These are phyloP conservation scores for Epichloe elymi DNA, from an alignment of 2,329 filamentous ascomycete species.

Conservation along the genomic window DNA sequence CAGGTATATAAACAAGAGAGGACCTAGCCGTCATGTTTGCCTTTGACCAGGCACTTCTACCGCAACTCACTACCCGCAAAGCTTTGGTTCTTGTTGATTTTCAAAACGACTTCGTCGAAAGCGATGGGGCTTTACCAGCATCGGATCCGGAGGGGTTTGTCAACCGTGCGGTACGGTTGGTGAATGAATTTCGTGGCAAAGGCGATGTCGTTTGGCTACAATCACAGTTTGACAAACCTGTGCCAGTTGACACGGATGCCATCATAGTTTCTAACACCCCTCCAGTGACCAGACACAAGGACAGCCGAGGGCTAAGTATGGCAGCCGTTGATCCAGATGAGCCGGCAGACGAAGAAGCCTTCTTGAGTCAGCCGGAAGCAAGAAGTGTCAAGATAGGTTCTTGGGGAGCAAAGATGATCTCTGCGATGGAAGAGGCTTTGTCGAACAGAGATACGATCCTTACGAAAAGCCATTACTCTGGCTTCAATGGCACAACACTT, in stretches of 20 bases:
- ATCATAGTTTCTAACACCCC: conserved; percentile 30
- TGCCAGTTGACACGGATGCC: conserved; percentile 40
- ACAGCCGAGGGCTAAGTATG: conserved; percentile 6
- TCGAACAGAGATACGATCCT: conserved; percentile 38
- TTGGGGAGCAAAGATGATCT: conserved; percentile 31
- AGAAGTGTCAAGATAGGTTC: conserved; percentile 32
- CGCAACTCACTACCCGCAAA: conserved; percentile 44
- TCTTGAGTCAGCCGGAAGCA: conserved; percentile 29
- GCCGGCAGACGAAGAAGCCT: conserved; percentile 27
- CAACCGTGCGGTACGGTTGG: conserved; percentile 51
- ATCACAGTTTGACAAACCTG: conserved; percentile 55
- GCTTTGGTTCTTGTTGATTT: conserved; percentile 76
- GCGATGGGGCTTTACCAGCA: conserved; percentile 55
- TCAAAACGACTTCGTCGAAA: conserved; percentile 75
- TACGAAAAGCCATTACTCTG: conserved; percentile 75
- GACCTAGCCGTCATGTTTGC: conserved; percentile 31
- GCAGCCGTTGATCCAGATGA: neutral
- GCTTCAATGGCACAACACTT: conserved; percentile 62
- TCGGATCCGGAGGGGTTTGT: conserved; percentile 51
- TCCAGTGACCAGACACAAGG: conserved; percentile 7
- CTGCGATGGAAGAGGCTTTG: conserved; percentile 26
- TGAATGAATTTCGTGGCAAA: conserved; percentile 58
- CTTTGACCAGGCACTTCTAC: conserved; percentile 42
- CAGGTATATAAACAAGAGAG: neutral
- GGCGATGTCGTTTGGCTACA: conserved; percentile 73